Base-by-base conservation (phyloP, 768 basidiomycete species). In the Phallus indusiatus region DNA sequence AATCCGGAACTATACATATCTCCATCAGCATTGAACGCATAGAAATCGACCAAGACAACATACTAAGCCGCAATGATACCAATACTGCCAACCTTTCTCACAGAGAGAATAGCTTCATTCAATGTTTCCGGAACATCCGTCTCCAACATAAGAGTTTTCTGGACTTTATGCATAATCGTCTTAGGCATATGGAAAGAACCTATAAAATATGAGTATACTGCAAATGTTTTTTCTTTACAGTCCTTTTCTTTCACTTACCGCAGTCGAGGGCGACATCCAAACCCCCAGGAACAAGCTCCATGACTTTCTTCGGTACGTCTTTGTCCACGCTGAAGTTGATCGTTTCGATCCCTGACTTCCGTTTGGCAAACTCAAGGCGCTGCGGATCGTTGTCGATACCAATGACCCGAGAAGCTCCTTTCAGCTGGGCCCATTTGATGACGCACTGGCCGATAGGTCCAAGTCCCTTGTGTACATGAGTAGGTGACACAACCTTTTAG, bases 121-220 rank as follows among this genome's bases (percentile, higher is more conserved):
- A 75, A 67, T 2, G 78, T 86, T 68, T 90, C 87, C 0, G 82
- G 76, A 0, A 81, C 80, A 63, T 89, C 87, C 0, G 85, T 90
- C 71, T 91, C 87, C 28, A 88, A 77, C 81, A 85, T 83, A 51
- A 88, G 71, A 20, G 79, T 68, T 71, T 85, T 86, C 68, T 87
- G 81, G 34, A 82, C 75, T 66, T 84, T 86, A 72, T 87, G 86
- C 3, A 79, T 64, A 22, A 83, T 59, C 0, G 77, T 74, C 73
- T 88, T 86, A 18, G 85, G 84, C 64, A 86, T 79, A 66, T 87
- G 86, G 78, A 86, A 88, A 3, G 83, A 81, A 9, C 76, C 78
- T 76, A 46, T 16, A 47, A 24, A 35, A 22, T 5, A 28, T 21
- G 34, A 49, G 22, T 2, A 16, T 2, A 55, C 51, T 20, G 17